Base-by-base conservation (phyloP, 345 rosid species). In the Salix udensis region DNA sequence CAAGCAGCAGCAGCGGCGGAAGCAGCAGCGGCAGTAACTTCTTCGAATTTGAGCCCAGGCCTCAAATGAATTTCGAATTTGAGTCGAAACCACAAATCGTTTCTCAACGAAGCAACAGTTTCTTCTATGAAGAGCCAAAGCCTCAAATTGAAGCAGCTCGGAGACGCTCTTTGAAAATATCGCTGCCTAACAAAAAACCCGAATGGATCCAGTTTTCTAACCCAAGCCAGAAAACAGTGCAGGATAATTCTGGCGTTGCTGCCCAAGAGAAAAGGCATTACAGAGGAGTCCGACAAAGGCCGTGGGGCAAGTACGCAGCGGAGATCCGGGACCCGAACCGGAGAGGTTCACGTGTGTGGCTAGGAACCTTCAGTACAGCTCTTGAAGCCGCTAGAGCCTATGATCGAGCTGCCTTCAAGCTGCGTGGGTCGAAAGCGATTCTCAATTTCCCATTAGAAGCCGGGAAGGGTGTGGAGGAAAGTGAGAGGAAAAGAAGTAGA, bases 251-350 rank as follows among this genome's bases (percentile, higher is more conserved):
- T 15, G 40, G 61, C 2, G 62, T 64, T 2, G 23, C 36, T 1
- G 86, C 1, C 23, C 78, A 84, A 40, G 85, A 81, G 37, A 75
- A 65, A 76, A 82, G 73, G 86, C 97, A 87, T 66, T 92, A 91
- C 85, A 89, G 98, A 84, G 98, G 98, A n/a, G 97, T 94, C 70
- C 84, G 97, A 73, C 86, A 76, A 78, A 84, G 97, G 83, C 97
- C 98, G 50, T 94, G 98, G 98, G 98, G 98, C 4, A 94, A 92
- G 82, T 94, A 85, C 82, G 98, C 97, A 4, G 97, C 98, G 58
- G 98, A 94, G 91, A 94, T 94, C 78, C 86, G 98, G 10, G 98
- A 94, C 70, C 98, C 98, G 6, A 88, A 72, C 82, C 81, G 87
- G 74, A 92, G 83, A 39, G 93, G 98, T 24, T 72, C 94, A 3